A percentile compares a stretch with the other conserved stretches of the same genome.
Conservation (phyloP, 306 rosid species). For the Cicer chorassanicum region DNA sequence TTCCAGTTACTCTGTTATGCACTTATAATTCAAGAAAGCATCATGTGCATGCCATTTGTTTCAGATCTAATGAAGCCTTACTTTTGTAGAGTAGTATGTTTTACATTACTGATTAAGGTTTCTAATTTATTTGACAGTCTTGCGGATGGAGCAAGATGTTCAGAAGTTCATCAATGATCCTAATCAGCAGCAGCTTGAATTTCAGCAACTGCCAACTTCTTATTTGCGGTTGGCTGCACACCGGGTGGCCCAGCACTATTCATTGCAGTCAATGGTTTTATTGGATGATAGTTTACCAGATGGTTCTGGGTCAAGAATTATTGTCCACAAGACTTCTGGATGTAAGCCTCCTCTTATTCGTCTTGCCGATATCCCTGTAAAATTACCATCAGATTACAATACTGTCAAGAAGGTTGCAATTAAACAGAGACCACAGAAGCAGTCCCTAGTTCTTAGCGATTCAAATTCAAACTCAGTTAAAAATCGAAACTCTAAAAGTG, state of each 20-base stretch:
- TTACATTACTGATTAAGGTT: background rate
- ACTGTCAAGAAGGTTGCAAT: slow-evolving; percentile 77
- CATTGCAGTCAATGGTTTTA: slow-evolving; percentile 91
- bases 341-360: slow-evolving; percentile 77
- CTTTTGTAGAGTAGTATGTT: slow-evolving; percentile 11
- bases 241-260: slow-evolving; percentile 94
- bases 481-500: slow-evolving; percentile 68
- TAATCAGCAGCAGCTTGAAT: slow-evolving; percentile 83
- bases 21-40: background rate
- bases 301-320: slow-evolving; percentile 88
- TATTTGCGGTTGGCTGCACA: slow-evolving; percentile 96
- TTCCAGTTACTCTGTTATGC: no score
- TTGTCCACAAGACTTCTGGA: slow-evolving; percentile 82
- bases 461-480: slow-evolving; percentile 59
- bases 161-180: slow-evolving; percentile 90
- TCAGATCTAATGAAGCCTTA: slow-evolving; percentile 16
- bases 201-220: slow-evolving; percentile 93
- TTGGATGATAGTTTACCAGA: slow-evolving; percentile 81
- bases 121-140: slow-evolving; percentile 57
- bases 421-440: slow-evolving; percentile 90
- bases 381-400: slow-evolving; percentile 61
- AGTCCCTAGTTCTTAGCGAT: slow-evolving; percentile 48
- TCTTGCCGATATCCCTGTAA: slow-evolving; percentile 88
- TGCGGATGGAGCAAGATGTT: slow-evolving; percentile 96
- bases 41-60: slow-evolving; percentile 13